phyloP scores from a whole-genome alignment of 352 stramenopile genomes.

The Phytophthora megakarya region DNA sequence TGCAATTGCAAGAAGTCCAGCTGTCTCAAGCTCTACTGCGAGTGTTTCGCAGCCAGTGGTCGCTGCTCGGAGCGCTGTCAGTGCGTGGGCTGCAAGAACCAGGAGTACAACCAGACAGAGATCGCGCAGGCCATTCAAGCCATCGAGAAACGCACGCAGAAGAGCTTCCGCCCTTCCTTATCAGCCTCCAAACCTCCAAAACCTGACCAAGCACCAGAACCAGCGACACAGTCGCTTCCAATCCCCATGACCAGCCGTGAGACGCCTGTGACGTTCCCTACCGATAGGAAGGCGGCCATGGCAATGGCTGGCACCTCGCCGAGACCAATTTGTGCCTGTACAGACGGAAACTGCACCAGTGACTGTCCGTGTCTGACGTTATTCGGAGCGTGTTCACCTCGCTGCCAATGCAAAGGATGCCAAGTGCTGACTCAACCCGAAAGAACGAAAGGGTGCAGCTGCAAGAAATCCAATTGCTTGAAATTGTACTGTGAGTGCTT shows the following conservation, averaged over 20 bases:
- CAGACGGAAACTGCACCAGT: constrained; percentile 41
- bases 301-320: constrained; percentile 22
- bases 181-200: constrained; percentile 22
- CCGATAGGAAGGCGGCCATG: constrained; percentile 21
- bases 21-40: constrained; percentile 95
- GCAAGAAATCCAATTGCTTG: constrained; percentile 97
- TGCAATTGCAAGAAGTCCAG: constrained; percentile 97
- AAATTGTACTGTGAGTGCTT: constrained; percentile 94
- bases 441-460: constrained; percentile 90
- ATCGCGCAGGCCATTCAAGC: constrained; percentile 58
- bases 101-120: constrained; percentile 56
- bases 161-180: constrained; percentile 45
- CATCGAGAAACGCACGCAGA: constrained; percentile 63
- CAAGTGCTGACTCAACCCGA: constrained; percentile 39
- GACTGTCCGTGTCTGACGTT: constrained; percentile 51
- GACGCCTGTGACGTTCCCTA: constrained; percentile 19
- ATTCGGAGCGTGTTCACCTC: constrained; percentile 42
- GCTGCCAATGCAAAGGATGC: constrained; percentile 54
- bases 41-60: constrained; percentile 67
- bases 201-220: background rate
- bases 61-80: constrained; percentile 70
- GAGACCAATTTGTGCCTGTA: constrained; percentile 42
- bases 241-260: background rate
- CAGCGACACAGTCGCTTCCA: background rate
- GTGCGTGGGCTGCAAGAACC: constrained; percentile 82